Evolutionary conservation across 1,284 basidiomycete genomes (phyloP), one percentile per base, ranked within the genome.

Genomic region (Ceratobasidium papillatum): DNA sequence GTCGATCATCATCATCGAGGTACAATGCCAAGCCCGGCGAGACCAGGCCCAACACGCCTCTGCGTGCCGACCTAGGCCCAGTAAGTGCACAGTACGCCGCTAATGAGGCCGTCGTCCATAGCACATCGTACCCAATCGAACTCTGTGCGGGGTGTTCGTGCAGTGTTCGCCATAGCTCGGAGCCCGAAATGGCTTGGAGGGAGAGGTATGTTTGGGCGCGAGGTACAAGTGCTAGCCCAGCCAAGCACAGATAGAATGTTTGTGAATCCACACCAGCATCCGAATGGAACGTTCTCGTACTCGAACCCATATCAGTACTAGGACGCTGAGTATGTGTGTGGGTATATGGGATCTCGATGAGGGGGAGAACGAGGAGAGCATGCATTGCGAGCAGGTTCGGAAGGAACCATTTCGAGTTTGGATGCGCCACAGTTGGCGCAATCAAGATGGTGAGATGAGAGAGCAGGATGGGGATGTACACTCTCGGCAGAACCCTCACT

Each of bases 311-410:
- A 52, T 52, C 14, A 4, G 51, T 52, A 27, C 51, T 52, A 52
- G 51, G 27, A 27, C 22, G 51, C 19, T 3, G 30, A 12, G 56
- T 58, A 5, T 30, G 79, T 52, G 80, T 74, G 14, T 41, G 49
- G 76, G 49, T 30, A 76, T 62, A 25, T 25, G 34, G n/a, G 36
- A 61, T 17, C 69, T 80, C 79, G 59, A 88, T 47, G 56, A 91
- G 83, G 8, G 91, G 89, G 2, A 90, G 63, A 47, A 91, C 74
- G 32, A 91, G 83, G 7, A 89, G 82, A 3, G 80, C 81, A 80
- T 94, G 92, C 87, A 93, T 90, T 58, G 84, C 76, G 71, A 91
- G 83, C 22, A 93, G 85, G 77, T 89, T 89, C 1, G 84, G 84
- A 47, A 91, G 83, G 82, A 91, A 92, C 2, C 65, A 74, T 1